phyloP scores from a whole-genome alignment of 1,284 basidiomycete species.

The Neotropicomus parvogracilis region DNA sequence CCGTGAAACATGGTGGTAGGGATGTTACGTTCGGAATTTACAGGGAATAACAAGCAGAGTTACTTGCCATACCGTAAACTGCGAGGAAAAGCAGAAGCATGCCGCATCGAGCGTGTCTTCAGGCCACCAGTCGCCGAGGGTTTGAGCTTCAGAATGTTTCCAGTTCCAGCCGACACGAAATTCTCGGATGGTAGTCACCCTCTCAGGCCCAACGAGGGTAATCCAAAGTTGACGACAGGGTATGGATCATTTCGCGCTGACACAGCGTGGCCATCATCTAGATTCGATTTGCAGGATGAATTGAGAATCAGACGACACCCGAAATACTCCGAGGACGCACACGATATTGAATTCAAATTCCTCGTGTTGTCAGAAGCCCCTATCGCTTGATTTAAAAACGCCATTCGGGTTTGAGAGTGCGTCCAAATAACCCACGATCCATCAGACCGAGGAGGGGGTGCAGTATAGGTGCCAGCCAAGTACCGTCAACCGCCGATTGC shows the following conservation, averaged over 20 bases:
- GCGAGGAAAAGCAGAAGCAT: background rate
- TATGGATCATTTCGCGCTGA: constrained; percentile 7
- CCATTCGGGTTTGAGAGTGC: constrained; percentile 2
- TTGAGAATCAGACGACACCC: constrained; percentile 4
- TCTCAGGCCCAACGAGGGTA: background rate
- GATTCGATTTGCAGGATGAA: constrained; percentile 4
- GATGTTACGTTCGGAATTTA: constrained; percentile 8
- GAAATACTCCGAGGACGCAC: constrained; percentile 8
- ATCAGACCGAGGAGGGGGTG: background rate
- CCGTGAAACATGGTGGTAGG: constrained; percentile 17
- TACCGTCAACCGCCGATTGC: constrained; percentile 5
- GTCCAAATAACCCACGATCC: background rate
- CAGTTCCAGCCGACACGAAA: too few relatives aligned
- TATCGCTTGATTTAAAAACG: constrained; percentile 1
- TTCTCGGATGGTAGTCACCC: background rate
- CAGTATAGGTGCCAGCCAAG: background rate
- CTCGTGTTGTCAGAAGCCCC: background rate
- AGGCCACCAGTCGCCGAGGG: too few relatives aligned
- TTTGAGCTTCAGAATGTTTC: too few relatives aligned
- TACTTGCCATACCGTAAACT: constrained; percentile 6
- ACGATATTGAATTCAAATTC: background rate
- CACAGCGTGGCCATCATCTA: constrained; percentile 1
- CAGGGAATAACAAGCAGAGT: background rate
- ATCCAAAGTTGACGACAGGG: background rate
- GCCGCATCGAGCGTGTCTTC: background rate